phyloP scores from a whole-genome alignment of 257 asterid genomes.

The Plectranthus barbatus region DNA sequence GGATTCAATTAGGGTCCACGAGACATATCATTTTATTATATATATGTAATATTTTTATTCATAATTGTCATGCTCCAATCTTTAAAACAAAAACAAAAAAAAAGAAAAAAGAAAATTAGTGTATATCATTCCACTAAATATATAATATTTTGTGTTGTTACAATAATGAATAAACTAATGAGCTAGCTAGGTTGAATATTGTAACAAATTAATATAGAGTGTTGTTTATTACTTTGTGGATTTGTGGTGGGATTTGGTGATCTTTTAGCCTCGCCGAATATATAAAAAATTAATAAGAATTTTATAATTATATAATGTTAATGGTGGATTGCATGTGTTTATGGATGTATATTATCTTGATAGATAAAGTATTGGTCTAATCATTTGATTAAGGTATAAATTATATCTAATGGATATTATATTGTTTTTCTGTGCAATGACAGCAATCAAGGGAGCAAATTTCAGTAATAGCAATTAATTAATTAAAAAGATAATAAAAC shows the following conservation, averaged over 20 bases:
- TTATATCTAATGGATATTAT: neutral
- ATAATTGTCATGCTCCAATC: too few species aligned
- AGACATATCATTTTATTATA: too few species aligned
- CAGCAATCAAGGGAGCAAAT: conserved; percentile 5
- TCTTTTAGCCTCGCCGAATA: neutral
- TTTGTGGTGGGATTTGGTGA: neutral
- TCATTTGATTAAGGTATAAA: neutral
- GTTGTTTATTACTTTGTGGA: neutral
- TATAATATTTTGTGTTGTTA: too few species aligned
- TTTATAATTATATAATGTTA: neutral
- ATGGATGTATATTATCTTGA: conserved; percentile 14
- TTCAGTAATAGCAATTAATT: neutral
- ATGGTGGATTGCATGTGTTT: conserved; percentile 1
- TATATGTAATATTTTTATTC: too few species aligned
- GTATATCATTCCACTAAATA: neutral
- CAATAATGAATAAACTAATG: neutral
- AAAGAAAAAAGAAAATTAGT: too few species aligned
- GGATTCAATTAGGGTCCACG: too few species aligned
- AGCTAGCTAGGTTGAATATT: neutral
- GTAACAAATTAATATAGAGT: neutral
- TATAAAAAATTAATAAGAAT: neutral
- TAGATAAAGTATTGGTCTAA: conserved; percentile 30
- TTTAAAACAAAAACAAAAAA: too few species aligned
- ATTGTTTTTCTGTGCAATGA: neutral
- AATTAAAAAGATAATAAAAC: neutral